Percentiles rank a stretch among this genome's conserved stretches.
Evolutionary conservation across 2,329 filamentous ascomycete genomes (phyloP).

Genomic region (Penicillium sp.): DNA sequence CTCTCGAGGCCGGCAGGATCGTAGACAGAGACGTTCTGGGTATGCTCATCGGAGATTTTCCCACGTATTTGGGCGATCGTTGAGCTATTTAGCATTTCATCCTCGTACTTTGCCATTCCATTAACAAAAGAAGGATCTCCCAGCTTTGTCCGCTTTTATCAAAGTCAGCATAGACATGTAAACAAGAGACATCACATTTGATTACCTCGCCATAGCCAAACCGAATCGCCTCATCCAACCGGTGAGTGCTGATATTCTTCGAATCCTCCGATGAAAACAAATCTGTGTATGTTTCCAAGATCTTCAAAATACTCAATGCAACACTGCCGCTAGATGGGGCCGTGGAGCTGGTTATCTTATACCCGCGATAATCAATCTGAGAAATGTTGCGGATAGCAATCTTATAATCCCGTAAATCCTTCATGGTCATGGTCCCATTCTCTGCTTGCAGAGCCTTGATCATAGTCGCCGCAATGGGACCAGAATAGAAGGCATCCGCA

Average conservation of each 20-base stretch:
- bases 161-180: slow-evolving; percentile 8
- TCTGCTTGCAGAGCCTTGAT: slow-evolving; percentile 60
- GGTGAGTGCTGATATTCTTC: slow-evolving; percentile 67
- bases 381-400: slow-evolving; percentile 59
- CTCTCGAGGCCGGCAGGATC: slow-evolving; percentile 61
- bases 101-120: slow-evolving; percentile 59
- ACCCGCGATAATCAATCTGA: slow-evolving; percentile 62
- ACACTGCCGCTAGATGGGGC: slow-evolving; percentile 76
- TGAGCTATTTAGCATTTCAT: slow-evolving; percentile 57
- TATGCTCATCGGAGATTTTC: slow-evolving; percentile 66
- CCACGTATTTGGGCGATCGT: slow-evolving; percentile 56
- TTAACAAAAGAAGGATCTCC: slow-evolving; percentile 74
- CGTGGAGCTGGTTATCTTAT: slow-evolving; percentile 58
- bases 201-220: slow-evolving; percentile 68
- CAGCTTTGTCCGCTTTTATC: slow-evolving; percentile 60
- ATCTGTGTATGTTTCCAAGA: slow-evolving; percentile 66
- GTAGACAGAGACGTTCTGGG: slow-evolving; percentile 68
- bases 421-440: slow-evolving; percentile 80
- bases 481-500: slow-evolving; percentile 66
- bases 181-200: neutral
- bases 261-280: slow-evolving; percentile 53
- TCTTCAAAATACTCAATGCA: slow-evolving; percentile 70
- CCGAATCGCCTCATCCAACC: slow-evolving; percentile 79
- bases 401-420: slow-evolving; percentile 69
- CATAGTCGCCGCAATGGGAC: slow-evolving; percentile 66